Percentiles rank a stretch among this genome's conserved stretches.
Evolutionary conservation across 2,329 filamentous ascomycete species (phyloP).

Genomic region (Penicillium corylophilum): DNA sequence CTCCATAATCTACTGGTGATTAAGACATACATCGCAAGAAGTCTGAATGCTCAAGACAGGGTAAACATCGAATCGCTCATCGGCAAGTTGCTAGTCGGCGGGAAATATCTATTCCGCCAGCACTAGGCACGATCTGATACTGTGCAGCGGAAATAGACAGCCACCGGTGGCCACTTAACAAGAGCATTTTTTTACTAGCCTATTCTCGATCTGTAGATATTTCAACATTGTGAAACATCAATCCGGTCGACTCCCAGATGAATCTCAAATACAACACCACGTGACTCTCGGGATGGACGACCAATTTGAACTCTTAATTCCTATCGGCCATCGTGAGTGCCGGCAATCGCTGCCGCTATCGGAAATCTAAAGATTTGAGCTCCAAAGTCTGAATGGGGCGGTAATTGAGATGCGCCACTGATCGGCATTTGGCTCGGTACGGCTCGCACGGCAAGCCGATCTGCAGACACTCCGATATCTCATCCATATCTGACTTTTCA

Average conservation of each 20-base stretch:
- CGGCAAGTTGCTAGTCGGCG: neutral
- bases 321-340: neutral
- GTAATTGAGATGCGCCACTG: neutral
- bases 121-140: neutral
- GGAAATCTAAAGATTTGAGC: neutral
- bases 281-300: neutral
- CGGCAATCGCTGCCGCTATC: neutral
- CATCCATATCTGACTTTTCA: constrained; percentile 1
- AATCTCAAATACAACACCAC: neutral
- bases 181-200: no score
- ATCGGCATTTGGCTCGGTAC: constrained; percentile 29
- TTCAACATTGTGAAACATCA: neutral
- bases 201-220: no score
- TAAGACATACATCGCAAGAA: no score
- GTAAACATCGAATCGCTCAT: neutral
- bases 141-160: neutral
- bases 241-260: no score
- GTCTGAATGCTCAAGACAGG: neutral
- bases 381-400: neutral
- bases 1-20: neutral
- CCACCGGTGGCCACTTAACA: no score
- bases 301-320: neutral
- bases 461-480: constrained; percentile 8
- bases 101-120: neutral
- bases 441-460: constrained; percentile 26